A percentile compares a stretch with the other conserved stretches of the same genome.
These are phyloP conservation scores for Aurantiochytrium sp. DNA, from an alignment of 108 stramenopile species.

Conservation along the genomic window DNA sequence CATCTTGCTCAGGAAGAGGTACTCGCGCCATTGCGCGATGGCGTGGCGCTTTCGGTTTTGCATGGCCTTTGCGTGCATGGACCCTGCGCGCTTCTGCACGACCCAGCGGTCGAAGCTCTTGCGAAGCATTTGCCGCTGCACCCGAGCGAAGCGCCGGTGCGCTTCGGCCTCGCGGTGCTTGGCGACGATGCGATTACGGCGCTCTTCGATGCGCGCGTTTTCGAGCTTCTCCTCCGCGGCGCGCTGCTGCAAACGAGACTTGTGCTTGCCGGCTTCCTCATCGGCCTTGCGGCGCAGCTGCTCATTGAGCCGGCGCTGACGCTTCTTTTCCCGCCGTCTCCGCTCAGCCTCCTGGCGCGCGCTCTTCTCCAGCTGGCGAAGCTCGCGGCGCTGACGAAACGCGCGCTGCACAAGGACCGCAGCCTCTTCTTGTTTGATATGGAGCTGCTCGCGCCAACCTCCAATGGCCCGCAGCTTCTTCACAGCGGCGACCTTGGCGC, in stretches of 20 bases:
- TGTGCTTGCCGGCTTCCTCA: not conserved
- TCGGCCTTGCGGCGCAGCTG: not conserved
- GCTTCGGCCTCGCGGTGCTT: conserved; percentile 16
- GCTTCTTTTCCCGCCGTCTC: not conserved
- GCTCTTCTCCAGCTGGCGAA: not conserved
- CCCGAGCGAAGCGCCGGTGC: not conserved
- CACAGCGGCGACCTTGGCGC: not conserved
- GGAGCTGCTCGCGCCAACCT: conserved; percentile 15
- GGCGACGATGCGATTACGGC: not conserved
- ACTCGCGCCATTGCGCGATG: not conserved
- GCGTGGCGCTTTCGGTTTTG: too few species aligned
- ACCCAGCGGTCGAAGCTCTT: not conserved
- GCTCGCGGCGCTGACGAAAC: not conserved
- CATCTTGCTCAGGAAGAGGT: not conserved
- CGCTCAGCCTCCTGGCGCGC: not conserved
- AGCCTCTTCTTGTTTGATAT: not conserved
- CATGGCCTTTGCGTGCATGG: not conserved
- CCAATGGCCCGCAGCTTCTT: not conserved
- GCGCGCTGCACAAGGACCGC: not conserved
- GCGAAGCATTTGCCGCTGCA: not conserved
- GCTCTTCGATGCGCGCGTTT: not conserved
- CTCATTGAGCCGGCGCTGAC: not conserved
- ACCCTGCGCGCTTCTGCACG: not conserved
- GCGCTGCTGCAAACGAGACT: not conserved
- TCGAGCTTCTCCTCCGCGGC: conserved; percentile 1